These are phyloP conservation scores for Cercospora sesami DNA, from an alignment of 2,329 filamentous ascomycete genomes.

Conservation along the genomic window DNA sequence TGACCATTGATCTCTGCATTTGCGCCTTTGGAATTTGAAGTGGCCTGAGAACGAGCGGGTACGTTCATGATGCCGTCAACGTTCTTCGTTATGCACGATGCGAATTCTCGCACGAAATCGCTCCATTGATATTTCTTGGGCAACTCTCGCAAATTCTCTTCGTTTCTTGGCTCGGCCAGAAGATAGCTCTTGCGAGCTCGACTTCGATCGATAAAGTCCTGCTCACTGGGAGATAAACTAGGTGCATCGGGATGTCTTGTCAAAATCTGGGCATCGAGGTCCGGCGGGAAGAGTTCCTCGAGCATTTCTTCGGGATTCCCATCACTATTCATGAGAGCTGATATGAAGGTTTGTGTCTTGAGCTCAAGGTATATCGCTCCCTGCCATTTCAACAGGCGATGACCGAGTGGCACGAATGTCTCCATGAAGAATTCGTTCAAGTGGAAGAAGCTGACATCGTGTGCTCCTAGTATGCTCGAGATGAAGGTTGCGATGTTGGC, in stretches of 20 bases:
- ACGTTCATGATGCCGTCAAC: conserved; percentile 49
- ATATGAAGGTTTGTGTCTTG: conserved; percentile 68
- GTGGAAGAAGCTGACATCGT: conserved; percentile 64
- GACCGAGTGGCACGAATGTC: conserved; percentile 62
- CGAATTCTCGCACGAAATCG: conserved; percentile 61
- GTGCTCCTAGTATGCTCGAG: conserved; percentile 60
- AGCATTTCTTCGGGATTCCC: conserved; percentile 58
- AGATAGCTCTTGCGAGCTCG: conserved; percentile 58
- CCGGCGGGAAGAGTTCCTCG: conserved; percentile 60
- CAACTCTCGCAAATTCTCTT: conserved; percentile 50
- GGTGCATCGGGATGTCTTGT: conserved; percentile 56
- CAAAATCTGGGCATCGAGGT: conserved; percentile 57
- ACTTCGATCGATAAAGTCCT: conserved; percentile 59
- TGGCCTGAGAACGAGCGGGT: conserved; percentile 31
- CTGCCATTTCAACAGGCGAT: conserved; percentile 59
- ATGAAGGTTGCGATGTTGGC: conserved; percentile 67
- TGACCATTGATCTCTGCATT: conserved; percentile 17
- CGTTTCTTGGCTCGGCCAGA: conserved; percentile 48
- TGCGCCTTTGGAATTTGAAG: conserved; percentile 10
- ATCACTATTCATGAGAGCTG: conserved; percentile 58
- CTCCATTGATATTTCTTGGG: conserved; percentile 64
- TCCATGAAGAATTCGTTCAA: conserved; percentile 64
- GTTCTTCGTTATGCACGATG: conserved; percentile 59
- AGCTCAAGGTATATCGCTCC: conserved; percentile 63
- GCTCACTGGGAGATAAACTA: conserved; percentile 57